These are phyloP conservation scores for Bipolaris bicolor DNA, from an alignment of 2,329 filamentous ascomycete species.

Conservation along the genomic window DNA sequence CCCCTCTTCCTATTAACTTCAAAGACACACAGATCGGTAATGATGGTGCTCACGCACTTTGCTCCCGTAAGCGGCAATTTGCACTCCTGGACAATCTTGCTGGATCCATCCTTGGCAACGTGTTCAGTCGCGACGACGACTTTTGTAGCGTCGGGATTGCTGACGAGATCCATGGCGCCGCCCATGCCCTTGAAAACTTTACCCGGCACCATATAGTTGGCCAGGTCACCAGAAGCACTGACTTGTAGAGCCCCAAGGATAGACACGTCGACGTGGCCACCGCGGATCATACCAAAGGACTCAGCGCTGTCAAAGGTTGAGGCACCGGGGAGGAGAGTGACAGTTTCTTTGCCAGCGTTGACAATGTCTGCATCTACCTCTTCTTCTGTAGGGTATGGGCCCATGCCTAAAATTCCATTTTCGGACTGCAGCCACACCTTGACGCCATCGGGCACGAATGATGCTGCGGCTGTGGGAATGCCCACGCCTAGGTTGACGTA, in stretches of 20 bases:
- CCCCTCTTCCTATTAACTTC: constrained; percentile 74
- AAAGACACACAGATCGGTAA: constrained; percentile 51
- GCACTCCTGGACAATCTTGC: constrained; percentile 82
- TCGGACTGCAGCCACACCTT: constrained; percentile 69
- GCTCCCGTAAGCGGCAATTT: constrained; percentile 48
- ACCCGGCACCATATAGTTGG: constrained; percentile 91
- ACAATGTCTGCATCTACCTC: constrained; percentile 84
- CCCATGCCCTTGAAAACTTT: constrained; percentile 89
- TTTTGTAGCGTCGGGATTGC: constrained; percentile 80
- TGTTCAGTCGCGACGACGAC: constrained; percentile 95
- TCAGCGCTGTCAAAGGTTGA: constrained; percentile 85
- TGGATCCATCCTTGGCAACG: constrained; percentile 87
- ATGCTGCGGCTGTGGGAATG: constrained; percentile 89
- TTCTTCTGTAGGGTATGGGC: constrained; percentile 61
- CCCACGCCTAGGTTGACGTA: constrained; percentile 92
- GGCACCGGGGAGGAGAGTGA: constrained; percentile 81
- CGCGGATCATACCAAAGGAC: constrained; percentile 92
- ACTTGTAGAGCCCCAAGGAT: constrained; percentile 93
- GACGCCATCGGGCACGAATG: constrained; percentile 64
- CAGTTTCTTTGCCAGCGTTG: constrained; percentile 93
- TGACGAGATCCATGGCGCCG: constrained; percentile 89
- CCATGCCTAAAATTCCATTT: constrained; percentile 56
- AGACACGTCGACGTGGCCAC: constrained; percentile 82
- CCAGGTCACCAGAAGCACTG: constrained; percentile 76
- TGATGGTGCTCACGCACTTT: constrained; percentile 47